Evolutionary conservation across 2,329 filamentous ascomycete species (phyloP).

Genomic region (Alternaria arbusti): DNA sequence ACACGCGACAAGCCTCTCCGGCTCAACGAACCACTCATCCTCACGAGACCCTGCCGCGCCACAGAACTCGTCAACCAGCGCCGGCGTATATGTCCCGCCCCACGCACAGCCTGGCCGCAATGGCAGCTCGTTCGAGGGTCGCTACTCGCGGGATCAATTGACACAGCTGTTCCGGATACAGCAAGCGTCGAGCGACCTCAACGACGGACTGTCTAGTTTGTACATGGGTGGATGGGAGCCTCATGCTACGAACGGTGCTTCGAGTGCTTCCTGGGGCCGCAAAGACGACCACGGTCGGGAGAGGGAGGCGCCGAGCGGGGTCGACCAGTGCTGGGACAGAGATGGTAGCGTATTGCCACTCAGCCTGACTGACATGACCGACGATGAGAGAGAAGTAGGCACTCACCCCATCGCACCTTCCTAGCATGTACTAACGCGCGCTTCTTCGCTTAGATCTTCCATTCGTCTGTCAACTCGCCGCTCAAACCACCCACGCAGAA

Average conservation of each 20-base stretch:
- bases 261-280: slow-evolving; percentile 73
- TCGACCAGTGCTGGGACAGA: slow-evolving; percentile 91
- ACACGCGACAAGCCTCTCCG: slow-evolving; percentile 61
- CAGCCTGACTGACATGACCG: slow-evolving; percentile 73
- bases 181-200: slow-evolving; percentile 59
- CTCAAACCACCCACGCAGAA: slow-evolving; percentile 81
- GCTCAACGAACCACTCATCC: slow-evolving; percentile 43
- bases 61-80: slow-evolving; percentile 45
- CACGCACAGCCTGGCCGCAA: slow-evolving; percentile 66
- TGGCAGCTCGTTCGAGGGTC: slow-evolving; percentile 61
- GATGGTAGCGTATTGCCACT: slow-evolving; percentile 74
- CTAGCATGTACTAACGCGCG: slow-evolving; percentile 17
- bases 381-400: slow-evolving; percentile 68
- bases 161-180: slow-evolving; percentile 73
- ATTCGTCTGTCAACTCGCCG: slow-evolving; percentile 88
- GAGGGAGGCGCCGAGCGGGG: slow-evolving; percentile 74
- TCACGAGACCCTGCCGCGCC: slow-evolving; percentile 37
- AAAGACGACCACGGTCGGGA: slow-evolving; percentile 72
- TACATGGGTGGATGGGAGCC: slow-evolving; percentile 83
- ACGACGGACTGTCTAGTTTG: slow-evolving; percentile 68
- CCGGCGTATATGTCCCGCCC: slow-evolving; percentile 65
- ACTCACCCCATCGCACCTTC: slow-evolving; percentile 25
- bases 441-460: slow-evolving; percentile 68
- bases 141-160: slow-evolving; percentile 81
- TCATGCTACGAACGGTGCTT: slow-evolving; percentile 68